phyloP scores from a whole-genome alignment of 306 rosid species.

The Casuarina equisetifolia region DNA sequence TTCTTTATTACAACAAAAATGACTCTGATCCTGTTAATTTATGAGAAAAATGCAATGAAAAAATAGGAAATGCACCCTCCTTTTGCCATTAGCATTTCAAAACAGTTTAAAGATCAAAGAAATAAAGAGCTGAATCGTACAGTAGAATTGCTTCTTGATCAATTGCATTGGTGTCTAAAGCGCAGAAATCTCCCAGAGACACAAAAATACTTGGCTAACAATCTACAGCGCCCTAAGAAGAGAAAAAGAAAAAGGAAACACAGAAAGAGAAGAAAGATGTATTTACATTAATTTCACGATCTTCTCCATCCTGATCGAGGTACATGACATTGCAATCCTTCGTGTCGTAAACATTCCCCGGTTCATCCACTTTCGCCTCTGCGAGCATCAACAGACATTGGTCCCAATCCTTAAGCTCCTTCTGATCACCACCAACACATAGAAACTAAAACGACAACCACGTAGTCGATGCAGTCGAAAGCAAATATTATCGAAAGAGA shows the following conservation, averaged over 20 bases:
- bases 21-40: no score
- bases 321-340: conserved; percentile 73
- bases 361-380: conserved; percentile 79
- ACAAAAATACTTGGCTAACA: neutral
- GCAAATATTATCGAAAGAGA: no score
- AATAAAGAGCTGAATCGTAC: neutral
- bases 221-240: neutral
- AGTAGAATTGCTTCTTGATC: neutral
- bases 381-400: conserved; percentile 84
- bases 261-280: neutral
- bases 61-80: no score
- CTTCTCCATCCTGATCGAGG: conserved; percentile 83
- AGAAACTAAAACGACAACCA: neutral
- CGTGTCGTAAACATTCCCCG: conserved; percentile 63
- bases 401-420: conserved; percentile 96
- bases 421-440: conserved; percentile 36
- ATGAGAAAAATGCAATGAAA: no score
- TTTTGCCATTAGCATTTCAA: no score
- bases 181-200: neutral
- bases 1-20: no score
- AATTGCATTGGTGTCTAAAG: neutral
- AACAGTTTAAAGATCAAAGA: no score
- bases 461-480: neutral
- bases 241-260: neutral
- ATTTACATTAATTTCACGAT: conserved; percentile 84